Conservation (phyloP, 371 early-diverging fungal species). For the Mucor saturninus region DNA sequence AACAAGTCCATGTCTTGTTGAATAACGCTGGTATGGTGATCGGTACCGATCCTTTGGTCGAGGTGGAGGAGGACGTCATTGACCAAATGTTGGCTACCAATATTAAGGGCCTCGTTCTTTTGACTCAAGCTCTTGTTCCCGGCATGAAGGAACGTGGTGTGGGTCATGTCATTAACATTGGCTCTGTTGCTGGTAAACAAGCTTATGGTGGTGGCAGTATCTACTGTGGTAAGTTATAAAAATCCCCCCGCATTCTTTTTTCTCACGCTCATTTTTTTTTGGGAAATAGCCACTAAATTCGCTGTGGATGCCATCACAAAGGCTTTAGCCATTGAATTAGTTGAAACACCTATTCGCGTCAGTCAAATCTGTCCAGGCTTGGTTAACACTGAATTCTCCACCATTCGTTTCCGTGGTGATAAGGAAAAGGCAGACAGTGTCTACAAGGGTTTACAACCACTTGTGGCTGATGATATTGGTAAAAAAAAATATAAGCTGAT, state of each 20-base stretch:
- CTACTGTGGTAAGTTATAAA: conserved; percentile 67
- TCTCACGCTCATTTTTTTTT: conserved; percentile 5
- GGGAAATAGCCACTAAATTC: conserved; percentile 75
- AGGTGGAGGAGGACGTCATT: conserved; percentile 65
- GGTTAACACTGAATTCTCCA: conserved; percentile 93
- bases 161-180: conserved; percentile 91
- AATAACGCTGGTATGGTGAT: conserved; percentile 79
- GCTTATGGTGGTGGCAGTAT: conserved; percentile 80
- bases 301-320: conserved; percentile 87
- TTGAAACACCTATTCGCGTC: conserved; percentile 78
- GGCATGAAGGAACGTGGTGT: conserved; percentile 75
- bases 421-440: conserved; percentile 78
- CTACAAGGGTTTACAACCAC: conserved; percentile 78
- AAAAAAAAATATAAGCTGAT: conserved; percentile 19
- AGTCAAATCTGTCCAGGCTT: conserved; percentile 78
- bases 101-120: conserved; percentile 82
- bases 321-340: conserved; percentile 81
- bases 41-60: conserved; percentile 79
- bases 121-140: conserved; percentile 86
- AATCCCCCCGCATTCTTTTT: neutral
- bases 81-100: conserved; percentile 91
- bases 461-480: conserved; percentile 75
- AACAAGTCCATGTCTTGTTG: conserved; percentile 77
- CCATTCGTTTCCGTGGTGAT: conserved; percentile 85
- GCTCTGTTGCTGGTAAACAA: conserved; percentile 81